Conservation (phyloP, 1,284 basidiomycete genomes). For the Puccinia brachypodii region DNA sequence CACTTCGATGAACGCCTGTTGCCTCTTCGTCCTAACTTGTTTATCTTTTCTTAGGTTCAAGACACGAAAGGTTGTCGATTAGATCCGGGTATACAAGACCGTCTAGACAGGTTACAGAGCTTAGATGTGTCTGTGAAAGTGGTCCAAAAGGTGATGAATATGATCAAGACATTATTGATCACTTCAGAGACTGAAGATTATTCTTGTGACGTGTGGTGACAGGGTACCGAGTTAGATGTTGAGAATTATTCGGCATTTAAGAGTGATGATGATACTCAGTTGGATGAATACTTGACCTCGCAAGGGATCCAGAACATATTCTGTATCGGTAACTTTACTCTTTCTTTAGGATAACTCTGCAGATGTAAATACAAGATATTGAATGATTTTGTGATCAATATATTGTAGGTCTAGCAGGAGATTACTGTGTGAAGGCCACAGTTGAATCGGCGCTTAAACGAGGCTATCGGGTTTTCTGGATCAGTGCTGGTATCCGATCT, state of each 20-base stretch:
- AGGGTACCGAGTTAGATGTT: neutral
- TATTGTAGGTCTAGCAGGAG: constrained; percentile 28
- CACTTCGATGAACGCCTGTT: neutral
- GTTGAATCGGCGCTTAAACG: neutral
- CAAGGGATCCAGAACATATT: neutral
- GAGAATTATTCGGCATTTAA: constrained; percentile 34
- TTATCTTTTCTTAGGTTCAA: constrained; percentile 26
- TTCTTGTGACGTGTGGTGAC: neutral
- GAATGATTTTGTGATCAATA: neutral
- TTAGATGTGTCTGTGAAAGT: neutral
- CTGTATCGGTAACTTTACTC: constrained; percentile 1
- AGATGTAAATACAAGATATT: neutral
- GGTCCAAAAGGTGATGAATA: neutral
- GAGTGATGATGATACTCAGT: neutral
- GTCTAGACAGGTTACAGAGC: neutral
- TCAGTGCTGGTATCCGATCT: neutral
- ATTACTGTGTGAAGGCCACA: constrained; percentile 19
- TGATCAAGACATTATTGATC: neutral
- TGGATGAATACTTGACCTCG: constrained; percentile 13
- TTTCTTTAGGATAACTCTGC: neutral
- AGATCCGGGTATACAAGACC: constrained; percentile 12
- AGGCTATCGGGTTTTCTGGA: constrained; percentile 23
- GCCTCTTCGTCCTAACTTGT: neutral
- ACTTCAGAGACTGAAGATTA: neutral
- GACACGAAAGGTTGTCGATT: constrained; percentile 28